Evolutionary conservation across 192 early-diverging fungal genomes (phyloP).

Genomic region (Backusella luteola): DNA sequence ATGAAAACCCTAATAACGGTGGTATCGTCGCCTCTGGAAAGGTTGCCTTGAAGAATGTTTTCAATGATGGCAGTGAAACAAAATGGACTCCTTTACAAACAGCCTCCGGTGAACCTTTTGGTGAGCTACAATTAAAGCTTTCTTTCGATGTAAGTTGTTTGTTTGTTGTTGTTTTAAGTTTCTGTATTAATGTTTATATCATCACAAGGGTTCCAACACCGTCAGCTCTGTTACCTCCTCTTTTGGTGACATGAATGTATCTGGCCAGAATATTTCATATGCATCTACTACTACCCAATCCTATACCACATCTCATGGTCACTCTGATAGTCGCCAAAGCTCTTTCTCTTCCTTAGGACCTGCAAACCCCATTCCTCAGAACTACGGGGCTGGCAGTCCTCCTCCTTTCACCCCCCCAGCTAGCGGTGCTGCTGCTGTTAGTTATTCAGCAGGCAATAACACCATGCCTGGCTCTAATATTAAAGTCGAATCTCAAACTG

Average conservation of each 20-base stretch:
- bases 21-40: conserved; percentile 22
- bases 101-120: not conserved
- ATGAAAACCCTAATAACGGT: conserved; percentile 23
- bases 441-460: not conserved
- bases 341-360: conserved; percentile 27
- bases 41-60: conserved; percentile 3
- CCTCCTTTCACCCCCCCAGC: conserved; percentile 34
- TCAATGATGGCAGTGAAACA: conserved; percentile 10
- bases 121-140: conserved; percentile 2
- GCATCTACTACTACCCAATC: conserved; percentile 1
- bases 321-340: conserved; percentile 7
- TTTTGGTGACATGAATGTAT: not conserved
- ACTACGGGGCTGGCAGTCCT: conserved; percentile 32
- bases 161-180: not conserved
- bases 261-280: not conserved
- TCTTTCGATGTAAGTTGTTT: conserved; percentile 15
- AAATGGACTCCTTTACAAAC: not conserved
- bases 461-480: not conserved
- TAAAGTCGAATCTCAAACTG: not conserved
- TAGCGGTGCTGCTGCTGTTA: conserved; percentile 3
- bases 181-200: not conserved
- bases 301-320: not conserved
- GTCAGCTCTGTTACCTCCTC: conserved; percentile 4
- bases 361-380: conserved; percentile 22
- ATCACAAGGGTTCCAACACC: conserved; percentile 8